Base-by-base conservation (phyloP, 139 green algal species). In the Chlorella sp. region DNA sequence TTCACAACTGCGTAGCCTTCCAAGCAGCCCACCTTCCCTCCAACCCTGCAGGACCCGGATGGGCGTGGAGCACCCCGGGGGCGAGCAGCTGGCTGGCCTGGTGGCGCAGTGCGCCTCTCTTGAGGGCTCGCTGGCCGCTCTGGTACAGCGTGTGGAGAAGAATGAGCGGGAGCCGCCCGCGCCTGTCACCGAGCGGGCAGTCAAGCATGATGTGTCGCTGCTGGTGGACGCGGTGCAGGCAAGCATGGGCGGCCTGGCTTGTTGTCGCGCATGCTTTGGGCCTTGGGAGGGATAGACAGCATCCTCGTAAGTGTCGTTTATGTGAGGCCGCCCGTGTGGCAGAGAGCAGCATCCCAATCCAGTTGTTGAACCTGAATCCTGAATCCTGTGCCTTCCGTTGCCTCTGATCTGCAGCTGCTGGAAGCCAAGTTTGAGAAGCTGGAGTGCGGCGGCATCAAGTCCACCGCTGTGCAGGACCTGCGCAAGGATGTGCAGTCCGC, bases 181-280 rank as follows among this genome's bases (percentile, higher is more conserved):
- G 32, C 34, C 55, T 23, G 74, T 78, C 55, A 47, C 23, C 55
- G 55, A 81, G 55, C 70, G 70, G 11, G 70, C 70, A 1, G 41
- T 60, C 25, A 78, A 78, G 70, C 70, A 78, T 1, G 74, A 81
- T 18, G 32, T 81, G 47, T 21, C 20, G 2, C 32, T 81, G 74
- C 74, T 81, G 41, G 34, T 81, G 47, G 55, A 81, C 20, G 74
- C 55, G 1, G 55, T 82, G 76, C 70, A 78, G 70, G 70, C 34
- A 17, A n/a, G 69, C 9, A 9, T n/a, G n/a, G n/a, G n/a, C n/a
- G n/a, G n/a, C n/a, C n/a, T n/a, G n/a, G n/a, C n/a, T n/a, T n/a
- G n/a, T n/a, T n/a, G n/a, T n/a, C n/a, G n/a, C n/a, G n/a, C n/a
- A n/a, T n/a, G n/a, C n/a, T n/a, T n/a, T n/a, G n/a, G n/a, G n/a